Percentiles rank a stretch among this genome's conserved stretches.
phyloP scores from a whole-genome alignment of 495 filamentous ascomycete species.

The Poronia punctata region DNA sequence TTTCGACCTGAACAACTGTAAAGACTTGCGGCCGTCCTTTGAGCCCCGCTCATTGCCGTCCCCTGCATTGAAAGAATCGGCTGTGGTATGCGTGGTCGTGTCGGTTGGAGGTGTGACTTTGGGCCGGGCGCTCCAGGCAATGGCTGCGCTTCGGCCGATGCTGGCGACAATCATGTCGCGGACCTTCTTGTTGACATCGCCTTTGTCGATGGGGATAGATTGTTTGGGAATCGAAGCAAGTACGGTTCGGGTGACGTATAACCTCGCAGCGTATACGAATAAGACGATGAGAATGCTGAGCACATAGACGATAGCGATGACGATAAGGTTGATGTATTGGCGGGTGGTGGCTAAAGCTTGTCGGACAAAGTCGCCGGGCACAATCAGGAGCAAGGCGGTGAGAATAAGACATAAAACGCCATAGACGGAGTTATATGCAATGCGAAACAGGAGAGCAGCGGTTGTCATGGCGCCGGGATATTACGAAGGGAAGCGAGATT shows the following conservation, averaged over 20 bases:
- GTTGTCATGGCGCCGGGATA: slow-evolving; percentile 28
- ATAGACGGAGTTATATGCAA: slow-evolving; percentile 78
- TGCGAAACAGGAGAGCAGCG: slow-evolving; percentile 50
- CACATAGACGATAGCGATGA: slow-evolving; percentile 71
- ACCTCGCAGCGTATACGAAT: slow-evolving; percentile 75
- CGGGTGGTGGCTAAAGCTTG: slow-evolving; percentile 55
- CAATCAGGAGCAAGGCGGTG: slow-evolving; percentile 66
- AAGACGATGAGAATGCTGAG: slow-evolving; percentile 63
- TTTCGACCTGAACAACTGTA: slow-evolving; percentile 19
- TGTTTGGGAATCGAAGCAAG: slow-evolving; percentile 76
- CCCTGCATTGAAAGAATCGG: slow-evolving; percentile 5
- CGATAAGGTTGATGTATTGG: slow-evolving; percentile 74
- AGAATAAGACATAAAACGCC: slow-evolving; percentile 68
- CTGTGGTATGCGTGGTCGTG: slow-evolving; percentile 4
- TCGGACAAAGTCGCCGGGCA: slow-evolving; percentile 75
- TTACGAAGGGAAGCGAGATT: slow-evolving; percentile 6
- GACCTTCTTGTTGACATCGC: slow-evolving; percentile 65
- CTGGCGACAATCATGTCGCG: slow-evolving; percentile 64
- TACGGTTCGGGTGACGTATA: slow-evolving; percentile 78
- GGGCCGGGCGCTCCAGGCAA: slow-evolving; percentile 74
- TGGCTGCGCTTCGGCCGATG: slow-evolving; percentile 66
- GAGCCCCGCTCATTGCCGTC: neutral
- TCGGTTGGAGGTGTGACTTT: slow-evolving; percentile 36
- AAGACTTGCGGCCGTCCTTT: slow-evolving; percentile 11
- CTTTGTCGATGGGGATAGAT: slow-evolving; percentile 76